Evolutionary conservation across 768 basidiomycete species (phyloP).

Genomic region (Pleurotus cornucopiae): DNA sequence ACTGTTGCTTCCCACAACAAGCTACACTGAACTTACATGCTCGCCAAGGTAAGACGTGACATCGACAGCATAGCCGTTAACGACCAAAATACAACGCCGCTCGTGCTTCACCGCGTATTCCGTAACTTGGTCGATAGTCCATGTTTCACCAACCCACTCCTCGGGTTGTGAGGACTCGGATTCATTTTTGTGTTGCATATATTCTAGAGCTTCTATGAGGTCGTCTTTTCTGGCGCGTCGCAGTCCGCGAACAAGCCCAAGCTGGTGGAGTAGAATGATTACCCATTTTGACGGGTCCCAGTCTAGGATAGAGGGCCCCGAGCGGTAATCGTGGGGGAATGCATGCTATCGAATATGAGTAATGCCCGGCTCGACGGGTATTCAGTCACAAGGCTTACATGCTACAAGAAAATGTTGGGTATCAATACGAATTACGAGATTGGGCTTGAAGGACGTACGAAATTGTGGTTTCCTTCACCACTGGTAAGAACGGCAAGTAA

Average conservation of each 20-base stretch:
- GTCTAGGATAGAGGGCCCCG: slow-evolving; percentile 52
- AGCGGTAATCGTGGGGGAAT: slow-evolving; percentile 76
- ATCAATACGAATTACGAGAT: neutral
- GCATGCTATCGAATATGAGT: slow-evolving; percentile 44
- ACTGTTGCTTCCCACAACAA: neutral
- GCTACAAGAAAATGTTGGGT: slow-evolving; percentile 24
- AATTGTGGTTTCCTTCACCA: slow-evolving; percentile 80
- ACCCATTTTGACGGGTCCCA: slow-evolving; percentile 87
- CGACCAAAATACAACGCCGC: slow-evolving; percentile 44
- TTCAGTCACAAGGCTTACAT: slow-evolving; percentile 28
- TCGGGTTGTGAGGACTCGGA: slow-evolving; percentile 12
- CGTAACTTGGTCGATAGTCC: slow-evolving; percentile 34
- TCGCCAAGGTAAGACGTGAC: slow-evolving; percentile 57
- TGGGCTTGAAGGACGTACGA: slow-evolving; percentile 35
- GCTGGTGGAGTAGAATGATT: slow-evolving; percentile 45
- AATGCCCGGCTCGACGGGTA: neutral
- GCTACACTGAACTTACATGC: slow-evolving; percentile 47
- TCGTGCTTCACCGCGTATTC: slow-evolving; percentile 26
- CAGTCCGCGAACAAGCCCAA: slow-evolving; percentile 45
- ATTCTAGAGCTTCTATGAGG: slow-evolving; percentile 37
- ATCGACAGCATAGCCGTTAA: slow-evolving; percentile 61
- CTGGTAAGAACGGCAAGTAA: slow-evolving; percentile 64
- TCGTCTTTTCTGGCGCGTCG: slow-evolving; percentile 47
- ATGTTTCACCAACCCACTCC: slow-evolving; percentile 33
- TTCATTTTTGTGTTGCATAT: slow-evolving; percentile 43